A percentile compares a stretch with the other conserved stretches of the same genome.
Evolutionary conservation across 2,329 filamentous ascomycete species (phyloP).

Genomic region (Cladophialophora psammophila): DNA sequence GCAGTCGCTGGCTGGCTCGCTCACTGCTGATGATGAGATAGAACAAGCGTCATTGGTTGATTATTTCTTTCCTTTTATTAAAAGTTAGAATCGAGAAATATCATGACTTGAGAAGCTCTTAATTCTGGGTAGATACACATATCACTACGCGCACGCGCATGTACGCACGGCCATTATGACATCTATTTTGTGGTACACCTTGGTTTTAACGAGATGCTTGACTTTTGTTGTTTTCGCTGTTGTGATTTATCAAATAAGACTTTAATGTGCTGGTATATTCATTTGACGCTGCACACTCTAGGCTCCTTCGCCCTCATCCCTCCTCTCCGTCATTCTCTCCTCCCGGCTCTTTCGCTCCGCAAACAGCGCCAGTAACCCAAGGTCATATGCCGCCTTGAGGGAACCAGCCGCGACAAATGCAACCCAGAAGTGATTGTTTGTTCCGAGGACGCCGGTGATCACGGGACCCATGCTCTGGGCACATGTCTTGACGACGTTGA

Average conservation of each 20-base stretch:
- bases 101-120: too few species aligned
- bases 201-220: not conserved
- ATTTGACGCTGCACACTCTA: not conserved
- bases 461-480: conserved; percentile 63
- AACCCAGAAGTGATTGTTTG: conserved; percentile 64
- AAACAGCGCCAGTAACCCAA: conserved; percentile 57
- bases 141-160: too few species aligned
- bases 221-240: not conserved
- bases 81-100: too few species aligned
- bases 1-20: not conserved
- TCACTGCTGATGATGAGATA: not conserved
- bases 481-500: conserved; percentile 66
- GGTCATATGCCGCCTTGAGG: conserved; percentile 63
- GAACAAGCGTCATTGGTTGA: too few species aligned
- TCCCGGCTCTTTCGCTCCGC: conserved; percentile 32
- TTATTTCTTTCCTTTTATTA: too few species aligned
- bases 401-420: conserved; percentile 65
- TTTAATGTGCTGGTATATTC: not conserved
- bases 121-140: too few species aligned
- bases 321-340: conserved; percentile 12
- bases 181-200: not conserved
- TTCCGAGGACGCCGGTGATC: conserved; percentile 64
- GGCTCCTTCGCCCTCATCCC: conserved; percentile 16
- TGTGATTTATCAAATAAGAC: too few species aligned
- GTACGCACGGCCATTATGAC: too few species aligned